phyloP scores from a whole-genome alignment of 2,329 filamentous ascomycete species.

The Hirsutella rhossiliensis region DNA sequence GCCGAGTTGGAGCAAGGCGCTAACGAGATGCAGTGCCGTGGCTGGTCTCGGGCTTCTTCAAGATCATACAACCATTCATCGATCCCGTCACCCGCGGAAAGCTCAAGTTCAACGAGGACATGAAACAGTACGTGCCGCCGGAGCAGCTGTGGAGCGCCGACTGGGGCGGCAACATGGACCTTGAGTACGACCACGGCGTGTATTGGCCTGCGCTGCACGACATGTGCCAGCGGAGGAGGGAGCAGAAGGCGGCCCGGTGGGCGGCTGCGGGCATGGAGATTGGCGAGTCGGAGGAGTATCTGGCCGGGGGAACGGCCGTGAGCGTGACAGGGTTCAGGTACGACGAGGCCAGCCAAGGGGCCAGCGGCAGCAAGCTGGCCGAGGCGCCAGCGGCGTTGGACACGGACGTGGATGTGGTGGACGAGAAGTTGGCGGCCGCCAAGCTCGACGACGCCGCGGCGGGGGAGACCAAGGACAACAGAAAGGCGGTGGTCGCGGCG shows the following conservation, averaged over 20 bases:
- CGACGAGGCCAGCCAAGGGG: conserved; percentile 1
- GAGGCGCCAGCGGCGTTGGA: conserved; percentile 2
- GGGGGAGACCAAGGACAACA: not conserved
- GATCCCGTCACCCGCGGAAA: conserved; percentile 89
- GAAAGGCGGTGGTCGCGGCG: not conserved
- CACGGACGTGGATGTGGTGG: conserved; percentile 10
- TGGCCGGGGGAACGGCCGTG: conserved; percentile 48
- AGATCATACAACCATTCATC: conserved; percentile 90
- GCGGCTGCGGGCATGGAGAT: conserved; percentile 64
- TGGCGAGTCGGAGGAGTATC: conserved; percentile 77
- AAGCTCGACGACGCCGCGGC: not conserved
- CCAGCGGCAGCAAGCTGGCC: not conserved
- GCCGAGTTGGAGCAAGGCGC: no score
- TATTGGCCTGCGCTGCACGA: conserved; percentile 85
- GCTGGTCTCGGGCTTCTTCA: conserved; percentile 90
- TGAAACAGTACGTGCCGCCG: conserved; percentile 67
- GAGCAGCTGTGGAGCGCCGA: conserved; percentile 73
- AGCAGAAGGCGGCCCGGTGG: conserved; percentile 59
- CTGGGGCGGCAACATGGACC: conserved; percentile 65
- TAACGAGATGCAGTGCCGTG: conserved; percentile 55
- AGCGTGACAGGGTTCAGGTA: conserved; percentile 22
- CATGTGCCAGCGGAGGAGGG: conserved; percentile 54
- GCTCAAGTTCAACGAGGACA: conserved; percentile 94
- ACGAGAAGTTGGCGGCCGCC: conserved; percentile 13
- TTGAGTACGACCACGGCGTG: conserved; percentile 75